These are phyloP conservation scores for Oryza coarctata DNA, from an alignment of 176 grass and related monocot species.

Conservation along the genomic window DNA sequence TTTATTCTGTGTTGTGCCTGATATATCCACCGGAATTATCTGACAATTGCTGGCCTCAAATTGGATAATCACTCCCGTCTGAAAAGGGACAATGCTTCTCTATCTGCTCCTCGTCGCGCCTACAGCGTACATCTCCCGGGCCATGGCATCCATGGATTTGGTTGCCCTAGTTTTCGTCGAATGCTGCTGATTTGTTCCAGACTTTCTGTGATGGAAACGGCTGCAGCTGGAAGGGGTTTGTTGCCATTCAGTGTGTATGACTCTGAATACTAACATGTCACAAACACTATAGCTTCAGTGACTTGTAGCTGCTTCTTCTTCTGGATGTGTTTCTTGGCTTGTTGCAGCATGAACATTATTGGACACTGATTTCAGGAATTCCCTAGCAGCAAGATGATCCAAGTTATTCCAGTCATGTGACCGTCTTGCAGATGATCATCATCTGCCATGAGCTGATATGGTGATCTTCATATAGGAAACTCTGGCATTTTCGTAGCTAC, in stretches of 20 bases:
- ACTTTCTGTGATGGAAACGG: conserved; percentile 5
- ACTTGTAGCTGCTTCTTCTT: not conserved
- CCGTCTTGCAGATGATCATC: not conserved
- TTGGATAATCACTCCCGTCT: not conserved
- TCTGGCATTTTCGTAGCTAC: not conserved
- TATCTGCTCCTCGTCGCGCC: not conserved
- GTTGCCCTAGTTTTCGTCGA: not conserved
- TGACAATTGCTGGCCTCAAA: conserved; percentile 28
- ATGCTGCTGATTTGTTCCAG: not conserved
- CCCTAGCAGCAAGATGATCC: not conserved
- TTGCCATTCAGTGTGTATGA: not conserved
- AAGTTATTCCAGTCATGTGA: not conserved
- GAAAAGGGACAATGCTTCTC: not conserved
- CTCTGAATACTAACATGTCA: not conserved
- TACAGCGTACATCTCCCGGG: not conserved
- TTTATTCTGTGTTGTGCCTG: not conserved
- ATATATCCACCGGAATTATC: conserved; percentile 11
- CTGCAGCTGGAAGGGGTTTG: conserved; percentile 4
- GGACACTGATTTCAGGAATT: not conserved
- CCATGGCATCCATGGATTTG: conserved; percentile 17
- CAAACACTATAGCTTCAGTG: not conserved
- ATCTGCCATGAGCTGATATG: not conserved
- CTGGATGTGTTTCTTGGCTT: not conserved
- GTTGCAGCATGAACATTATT: not conserved
- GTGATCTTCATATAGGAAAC: not conserved